Percentiles rank a stretch among this genome's conserved stretches.
phyloP scores from a whole-genome alignment of 768 basidiomycete genomes.

The Astraeus odoratus region DNA sequence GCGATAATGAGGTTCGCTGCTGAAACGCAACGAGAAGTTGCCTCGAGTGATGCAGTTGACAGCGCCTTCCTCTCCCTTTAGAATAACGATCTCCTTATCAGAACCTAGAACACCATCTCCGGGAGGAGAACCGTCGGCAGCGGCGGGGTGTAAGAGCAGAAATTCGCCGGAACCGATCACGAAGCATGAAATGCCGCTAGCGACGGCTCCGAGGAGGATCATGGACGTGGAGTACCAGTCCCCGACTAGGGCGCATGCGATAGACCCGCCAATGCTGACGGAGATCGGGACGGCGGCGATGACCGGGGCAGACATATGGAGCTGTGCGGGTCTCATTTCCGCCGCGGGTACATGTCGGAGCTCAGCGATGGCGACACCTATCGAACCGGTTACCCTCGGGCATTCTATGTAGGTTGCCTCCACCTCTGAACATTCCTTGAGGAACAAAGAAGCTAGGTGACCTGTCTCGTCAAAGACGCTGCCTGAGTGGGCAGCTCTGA shows the following conservation, averaged over 20 bases:
- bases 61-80: constrained; percentile 19
- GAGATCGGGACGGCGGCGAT: constrained; percentile 18
- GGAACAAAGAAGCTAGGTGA: constrained; percentile 12
- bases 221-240: constrained; percentile 29
- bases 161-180: constrained; percentile 20
- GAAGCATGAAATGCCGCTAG: constrained; percentile 21
- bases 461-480: constrained; percentile 7
- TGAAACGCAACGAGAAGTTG: constrained; percentile 16
- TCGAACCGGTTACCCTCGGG: not conserved
- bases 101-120: constrained; percentile 20
- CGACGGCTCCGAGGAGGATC: constrained; percentile 25
- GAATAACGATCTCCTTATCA: constrained; percentile 14
- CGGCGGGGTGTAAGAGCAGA: constrained; percentile 11
- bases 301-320: constrained; percentile 1
- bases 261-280: constrained; percentile 13
- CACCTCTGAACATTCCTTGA: constrained; percentile 4
- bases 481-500: constrained; percentile 11
- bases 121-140: constrained; percentile 13
- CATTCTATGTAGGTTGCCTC: not conserved
- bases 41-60: constrained; percentile 23
- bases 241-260: constrained; percentile 15
- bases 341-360: constrained; percentile 2
- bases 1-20: constrained; percentile 3
- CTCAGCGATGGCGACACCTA: constrained; percentile 12
- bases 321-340: constrained; percentile 3